Evolutionary conservation across 1,139 yeast species (phyloP).

Genomic region (Saccharomyces hybrid): DNA sequence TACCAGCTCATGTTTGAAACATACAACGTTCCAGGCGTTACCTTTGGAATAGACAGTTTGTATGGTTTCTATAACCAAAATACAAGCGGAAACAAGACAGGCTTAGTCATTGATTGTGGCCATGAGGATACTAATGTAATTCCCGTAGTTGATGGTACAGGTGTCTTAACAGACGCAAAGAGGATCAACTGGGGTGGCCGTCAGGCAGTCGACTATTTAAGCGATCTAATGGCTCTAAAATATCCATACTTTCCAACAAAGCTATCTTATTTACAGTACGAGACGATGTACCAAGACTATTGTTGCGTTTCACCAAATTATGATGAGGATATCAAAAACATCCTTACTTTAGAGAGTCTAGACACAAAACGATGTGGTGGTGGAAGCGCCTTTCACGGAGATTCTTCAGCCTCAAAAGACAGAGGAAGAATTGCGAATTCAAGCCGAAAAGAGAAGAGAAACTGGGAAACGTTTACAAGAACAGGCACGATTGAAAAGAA

Average conservation of each 20-base stretch:
- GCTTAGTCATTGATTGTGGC: conserved; percentile 75
- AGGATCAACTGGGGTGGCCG: conserved; percentile 91
- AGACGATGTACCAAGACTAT: conserved; percentile 61
- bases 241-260: conserved; percentile 88
- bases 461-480: conserved; percentile 86
- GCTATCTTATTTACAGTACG: conserved; percentile 55
- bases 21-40: conserved; percentile 60
- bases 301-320: conserved; percentile 73
- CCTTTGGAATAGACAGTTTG: conserved; percentile 75
- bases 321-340: conserved; percentile 49
- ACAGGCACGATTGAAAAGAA: conserved; percentile 79
- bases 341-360: conserved; percentile 55
- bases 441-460: conserved; percentile 75
- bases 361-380: conserved; percentile 61
- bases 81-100: conserved; percentile 37
- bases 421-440: conserved; percentile 71
- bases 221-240: conserved; percentile 60
- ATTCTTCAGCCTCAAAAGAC: conserved; percentile 60
- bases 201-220: conserved; percentile 58
- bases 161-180: conserved; percentile 60
- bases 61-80: conserved; percentile 60
- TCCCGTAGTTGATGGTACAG: conserved; percentile 67
- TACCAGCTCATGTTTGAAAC: conserved; percentile 79
- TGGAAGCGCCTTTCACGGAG: conserved; percentile 77
- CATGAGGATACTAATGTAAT: conserved; percentile 76